A percentile compares a stretch with the other conserved stretches of the same genome.
Conservation (phyloP, 2,329 filamentous ascomycete genomes). For the Neonectria hederae region DNA sequence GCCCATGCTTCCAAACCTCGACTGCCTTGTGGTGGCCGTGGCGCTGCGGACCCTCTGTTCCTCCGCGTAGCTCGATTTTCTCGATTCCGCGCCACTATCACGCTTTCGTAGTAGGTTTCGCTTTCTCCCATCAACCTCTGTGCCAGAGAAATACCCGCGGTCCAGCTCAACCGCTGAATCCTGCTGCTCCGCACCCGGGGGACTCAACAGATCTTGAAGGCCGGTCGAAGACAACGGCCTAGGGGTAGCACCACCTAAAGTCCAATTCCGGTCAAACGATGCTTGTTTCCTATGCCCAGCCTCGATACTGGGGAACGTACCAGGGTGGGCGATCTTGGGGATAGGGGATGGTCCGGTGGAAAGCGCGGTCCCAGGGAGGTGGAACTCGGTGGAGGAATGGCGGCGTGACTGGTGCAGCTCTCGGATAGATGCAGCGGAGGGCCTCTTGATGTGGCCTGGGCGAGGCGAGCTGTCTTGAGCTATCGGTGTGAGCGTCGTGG, state of each 20-base stretch:
- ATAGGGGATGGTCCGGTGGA: conserved; percentile 37
- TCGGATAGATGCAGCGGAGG: conserved; percentile 83
- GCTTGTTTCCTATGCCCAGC: conserved; percentile 69
- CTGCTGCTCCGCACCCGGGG: conserved; percentile 52
- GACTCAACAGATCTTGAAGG: conserved; percentile 55
- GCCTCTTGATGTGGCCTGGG: conserved; percentile 63
- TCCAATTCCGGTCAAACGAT: conserved; percentile 77
- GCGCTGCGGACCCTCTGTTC: conserved; percentile 75
- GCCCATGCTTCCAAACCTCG: conserved; percentile 80
- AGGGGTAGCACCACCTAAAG: conserved; percentile 62
- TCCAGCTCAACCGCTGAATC: conserved; percentile 73
- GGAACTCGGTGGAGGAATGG: conserved; percentile 86
- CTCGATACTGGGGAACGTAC: conserved; percentile 54
- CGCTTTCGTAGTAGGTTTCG: conserved; percentile 86
- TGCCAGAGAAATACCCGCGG: conserved; percentile 92
- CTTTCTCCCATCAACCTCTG: conserved; percentile 79
- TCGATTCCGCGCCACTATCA: conserved; percentile 69
- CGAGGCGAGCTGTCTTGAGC: conserved; percentile 58
- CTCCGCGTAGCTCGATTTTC: conserved; percentile 80
- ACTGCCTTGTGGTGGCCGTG: conserved; percentile 75
- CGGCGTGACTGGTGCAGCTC: conserved; percentile 85
- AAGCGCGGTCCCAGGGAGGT: conserved; percentile 47
- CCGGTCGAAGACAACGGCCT: conserved; percentile 65
- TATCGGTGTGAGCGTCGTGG: conserved; percentile 53
- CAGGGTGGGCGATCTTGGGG: conserved; percentile 55